A percentile compares a stretch with the other conserved stretches of the same genome.
Conservation (phyloP, 768 basidiomycete species). For the Multifurca ochricompacta region DNA sequence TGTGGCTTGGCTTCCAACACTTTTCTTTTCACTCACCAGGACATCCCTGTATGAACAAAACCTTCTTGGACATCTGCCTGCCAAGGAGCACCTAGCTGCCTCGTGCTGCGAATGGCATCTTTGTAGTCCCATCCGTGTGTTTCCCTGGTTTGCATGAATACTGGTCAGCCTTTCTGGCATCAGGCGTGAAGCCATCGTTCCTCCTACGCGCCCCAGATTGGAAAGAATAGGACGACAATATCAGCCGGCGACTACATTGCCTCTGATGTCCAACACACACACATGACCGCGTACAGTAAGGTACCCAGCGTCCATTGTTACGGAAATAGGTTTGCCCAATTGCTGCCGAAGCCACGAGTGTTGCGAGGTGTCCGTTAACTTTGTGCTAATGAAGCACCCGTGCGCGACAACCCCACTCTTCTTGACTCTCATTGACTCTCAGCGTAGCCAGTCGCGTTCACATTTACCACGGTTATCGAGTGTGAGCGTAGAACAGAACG, state of each 20-base stretch:
- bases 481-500: not conserved
- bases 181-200: not conserved
- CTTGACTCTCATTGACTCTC: not conserved
- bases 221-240: not conserved
- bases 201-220: not conserved
- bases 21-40: constrained; percentile 4
- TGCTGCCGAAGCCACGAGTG: not conserved
- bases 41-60: not conserved
- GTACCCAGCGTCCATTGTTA: not conserved
- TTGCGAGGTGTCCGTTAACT: not conserved
- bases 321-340: not conserved
- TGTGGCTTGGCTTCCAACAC: not conserved
- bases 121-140: not conserved
- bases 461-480: not conserved
- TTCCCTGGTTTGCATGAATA: not conserved
- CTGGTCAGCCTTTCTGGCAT: not conserved
- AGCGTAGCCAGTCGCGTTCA: constrained; percentile 3
- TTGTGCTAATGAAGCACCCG: constrained; percentile 4
- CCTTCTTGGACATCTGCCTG: not conserved
- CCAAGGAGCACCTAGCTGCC: not conserved
- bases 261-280: not conserved
- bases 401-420: constrained; percentile 3
- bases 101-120: not conserved
- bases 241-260: not conserved
- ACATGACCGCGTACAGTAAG: constrained; percentile 8